Evolutionary conservation across 345 rosid species (phyloP).

Genomic region (Anastatica hierochuntica): DNA sequence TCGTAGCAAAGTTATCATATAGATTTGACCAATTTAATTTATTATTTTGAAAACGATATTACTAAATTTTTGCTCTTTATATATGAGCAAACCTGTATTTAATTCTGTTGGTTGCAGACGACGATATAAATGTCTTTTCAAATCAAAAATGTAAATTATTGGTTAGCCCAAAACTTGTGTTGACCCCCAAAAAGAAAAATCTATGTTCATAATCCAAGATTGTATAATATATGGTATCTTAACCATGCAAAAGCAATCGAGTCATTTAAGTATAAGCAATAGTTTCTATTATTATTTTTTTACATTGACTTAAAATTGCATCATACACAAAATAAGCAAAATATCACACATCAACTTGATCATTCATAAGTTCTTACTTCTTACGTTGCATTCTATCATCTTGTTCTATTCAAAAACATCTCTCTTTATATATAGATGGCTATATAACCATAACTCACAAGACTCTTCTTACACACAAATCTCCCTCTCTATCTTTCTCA

Average conservation of each 20-base stretch:
- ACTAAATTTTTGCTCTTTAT: not conserved
- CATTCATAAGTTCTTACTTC: not conserved
- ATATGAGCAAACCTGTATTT: too few species aligned
- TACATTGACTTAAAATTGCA: not conserved
- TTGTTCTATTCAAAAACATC: not conserved
- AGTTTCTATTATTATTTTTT: not conserved
- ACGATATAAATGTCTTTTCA: too few species aligned
- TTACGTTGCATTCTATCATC: slow-evolving; percentile 1
- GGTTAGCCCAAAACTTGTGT: not conserved
- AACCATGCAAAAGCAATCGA: slow-evolving; percentile 6
- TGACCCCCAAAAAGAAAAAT: too few species aligned
- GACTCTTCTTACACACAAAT: too few species aligned
- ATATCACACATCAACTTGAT: slow-evolving; percentile 1
- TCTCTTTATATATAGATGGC: not conserved
- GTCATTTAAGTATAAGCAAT: slow-evolving; percentile 17
- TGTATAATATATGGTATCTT: slow-evolving; percentile 13
- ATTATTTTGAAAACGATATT: too few species aligned
- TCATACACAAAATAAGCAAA: slow-evolving; percentile 1
- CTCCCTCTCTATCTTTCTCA: not conserved
- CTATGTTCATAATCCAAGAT: not conserved
- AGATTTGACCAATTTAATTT: too few species aligned
- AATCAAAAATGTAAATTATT: too few species aligned
- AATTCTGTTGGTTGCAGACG: too few species aligned
- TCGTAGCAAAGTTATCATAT: too few species aligned
- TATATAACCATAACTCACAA: not conserved